Evolutionary conservation across 495 filamentous ascomycete species (phyloP), one percentile per base, ranked within the genome.

Genomic region (Penicillium herquei): DNA sequence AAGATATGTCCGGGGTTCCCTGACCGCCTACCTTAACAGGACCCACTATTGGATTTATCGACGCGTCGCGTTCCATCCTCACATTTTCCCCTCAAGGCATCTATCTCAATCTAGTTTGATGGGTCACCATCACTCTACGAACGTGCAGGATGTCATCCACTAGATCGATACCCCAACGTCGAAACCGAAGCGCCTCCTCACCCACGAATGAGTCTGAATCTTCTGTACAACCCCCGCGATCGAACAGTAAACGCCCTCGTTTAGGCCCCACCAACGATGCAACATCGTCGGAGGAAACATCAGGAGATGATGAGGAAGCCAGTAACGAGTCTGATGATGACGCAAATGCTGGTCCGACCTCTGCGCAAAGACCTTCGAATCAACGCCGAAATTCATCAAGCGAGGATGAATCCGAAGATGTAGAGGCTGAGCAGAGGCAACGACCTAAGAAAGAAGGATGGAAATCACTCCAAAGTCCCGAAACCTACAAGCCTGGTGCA

Each of bases 401-500:
- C 40, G 40, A 21, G 8, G 17, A 43, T 16, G 40, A 44, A 34
- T 16, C 6, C 8, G 48, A 16, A 32, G 34, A 35, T 30, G 48
- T 3, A 32, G 34, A 39, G 6, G 32, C 9, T 35, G 48, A 50
- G n/a, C 21, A 49, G 11, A 32, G 37, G n/a, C n/a, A 32, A 49
- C 31, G 32, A 50, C 21, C 21, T 39, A 17, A 41, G 18, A 14
- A 16, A 5, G 52, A 47, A 21, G 16, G 14, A 1, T 16, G 46
- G 35, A 21, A 31, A 17, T 35, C 35, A 26, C 34, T 17, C 4
- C 21, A 26, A 26, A 26, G 4, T 26, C 2, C 21, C 4, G 63
- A 65, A 18, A 69, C 61, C 6, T 77, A 84, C 70, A 87, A 94
- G 57, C 86, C 94, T 11, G 94, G 94, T 26, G 87, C 92, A 17